phyloP scores from a whole-genome alignment of 2,329 filamentous ascomycete genomes.

The Chalaropsis ovoidea region DNA sequence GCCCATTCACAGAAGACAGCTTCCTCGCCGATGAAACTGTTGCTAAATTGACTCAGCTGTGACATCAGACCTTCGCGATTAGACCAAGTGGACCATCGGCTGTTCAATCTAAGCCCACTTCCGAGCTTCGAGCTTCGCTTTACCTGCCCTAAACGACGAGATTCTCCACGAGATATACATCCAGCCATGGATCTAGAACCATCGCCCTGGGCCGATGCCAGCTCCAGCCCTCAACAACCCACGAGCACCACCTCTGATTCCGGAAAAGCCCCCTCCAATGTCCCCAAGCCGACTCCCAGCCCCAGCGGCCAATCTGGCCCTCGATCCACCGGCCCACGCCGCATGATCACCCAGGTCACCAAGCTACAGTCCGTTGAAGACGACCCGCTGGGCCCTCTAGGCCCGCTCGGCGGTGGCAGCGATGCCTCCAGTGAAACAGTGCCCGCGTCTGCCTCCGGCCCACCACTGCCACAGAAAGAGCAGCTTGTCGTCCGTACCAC shows the following conservation, averaged over 20 bases:
- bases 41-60: not conserved
- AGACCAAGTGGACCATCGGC: not conserved
- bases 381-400: conserved; percentile 61
- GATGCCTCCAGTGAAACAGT: conserved; percentile 30
- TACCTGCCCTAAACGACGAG: not conserved
- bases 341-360: conserved; percentile 63
- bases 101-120: not conserved
- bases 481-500: conserved; percentile 51
- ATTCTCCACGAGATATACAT: not conserved
- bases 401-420: conserved; percentile 48
- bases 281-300: conserved; percentile 31
- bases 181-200: conserved; percentile 42
- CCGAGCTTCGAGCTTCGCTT: not conserved
- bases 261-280: conserved; percentile 27
- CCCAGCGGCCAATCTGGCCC: conserved; percentile 27
- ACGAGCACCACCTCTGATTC: conserved; percentile 29
- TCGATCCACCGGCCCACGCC: conserved; percentile 38
- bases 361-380: conserved; percentile 68
- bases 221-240: conserved; percentile 30
- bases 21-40: not conserved
- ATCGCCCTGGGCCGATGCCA: conserved; percentile 45
- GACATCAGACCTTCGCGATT: not conserved
- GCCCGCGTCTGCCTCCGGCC: conserved; percentile 39
- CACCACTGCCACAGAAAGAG: conserved; percentile 62
- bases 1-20: not conserved